These are phyloP conservation scores for Termitomyces sp. DNA, from an alignment of 768 basidiomycete species.

Conservation along the genomic window DNA sequence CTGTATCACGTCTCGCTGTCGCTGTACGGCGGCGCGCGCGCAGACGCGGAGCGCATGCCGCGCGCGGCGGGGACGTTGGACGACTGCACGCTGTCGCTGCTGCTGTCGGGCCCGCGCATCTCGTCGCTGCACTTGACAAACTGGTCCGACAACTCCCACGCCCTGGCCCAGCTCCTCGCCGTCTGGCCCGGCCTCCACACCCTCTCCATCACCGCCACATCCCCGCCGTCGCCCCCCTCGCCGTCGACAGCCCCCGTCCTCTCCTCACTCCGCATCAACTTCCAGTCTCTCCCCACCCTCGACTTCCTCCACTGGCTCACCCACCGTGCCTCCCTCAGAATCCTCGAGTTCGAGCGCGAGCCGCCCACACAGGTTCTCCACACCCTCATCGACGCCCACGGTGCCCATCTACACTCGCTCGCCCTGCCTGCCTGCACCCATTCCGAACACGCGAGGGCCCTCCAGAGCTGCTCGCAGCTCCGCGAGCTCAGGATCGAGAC, in stretches of 20 bases:
- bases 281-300: slow-evolving; percentile 54
- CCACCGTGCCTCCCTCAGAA: slow-evolving; percentile 38
- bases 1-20: slow-evolving; percentile 50
- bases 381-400: slow-evolving; percentile 46
- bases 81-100: slow-evolving; percentile 41
- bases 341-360: slow-evolving; percentile 56
- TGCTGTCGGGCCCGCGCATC: slow-evolving; percentile 50
- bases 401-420: slow-evolving; percentile 44
- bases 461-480: slow-evolving; percentile 45
- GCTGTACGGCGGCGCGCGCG: slow-evolving; percentile 51
- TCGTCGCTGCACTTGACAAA: slow-evolving; percentile 58
- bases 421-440: slow-evolving; percentile 51
- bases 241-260: slow-evolving; percentile 46
- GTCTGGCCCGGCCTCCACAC: slow-evolving; percentile 55
- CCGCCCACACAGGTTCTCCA: slow-evolving; percentile 52
- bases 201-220: slow-evolving; percentile 56
- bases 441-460: slow-evolving; percentile 38
- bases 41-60: slow-evolving; percentile 38
- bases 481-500: slow-evolving; percentile 53
- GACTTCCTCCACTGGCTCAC: slow-evolving; percentile 71
- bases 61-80: slow-evolving; percentile 52
- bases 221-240: slow-evolving; percentile 41
- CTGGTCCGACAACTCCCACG: slow-evolving; percentile 59
- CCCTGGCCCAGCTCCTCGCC: slow-evolving; percentile 56
- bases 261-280: slow-evolving; percentile 58